These are phyloP conservation scores for Rhododendron williamsianum DNA, from an alignment of 148 eudicot species.

Conservation along the genomic window DNA sequence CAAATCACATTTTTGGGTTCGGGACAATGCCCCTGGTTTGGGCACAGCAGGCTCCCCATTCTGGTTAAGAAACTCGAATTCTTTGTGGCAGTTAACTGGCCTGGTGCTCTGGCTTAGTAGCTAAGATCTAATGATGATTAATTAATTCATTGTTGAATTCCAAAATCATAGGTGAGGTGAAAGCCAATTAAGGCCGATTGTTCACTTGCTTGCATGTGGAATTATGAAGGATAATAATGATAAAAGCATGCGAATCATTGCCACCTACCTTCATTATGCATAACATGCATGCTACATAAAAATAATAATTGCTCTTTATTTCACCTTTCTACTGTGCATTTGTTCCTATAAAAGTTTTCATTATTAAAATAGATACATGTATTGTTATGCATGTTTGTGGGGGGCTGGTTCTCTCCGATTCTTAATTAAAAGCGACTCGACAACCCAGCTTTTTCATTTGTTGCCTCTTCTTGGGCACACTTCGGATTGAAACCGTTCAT, in stretches of 20 bases:
- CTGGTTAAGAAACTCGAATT: not conserved
- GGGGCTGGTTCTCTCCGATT: not conserved
- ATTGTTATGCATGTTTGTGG: not conserved
- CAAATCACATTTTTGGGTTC: too few relatives aligned
- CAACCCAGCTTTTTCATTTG: not conserved
- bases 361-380: not conserved
- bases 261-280: not conserved
- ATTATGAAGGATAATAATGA: not conserved
- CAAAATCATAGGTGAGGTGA: not conserved
- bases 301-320: not conserved
- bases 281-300: not conserved
- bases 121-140: not conserved
- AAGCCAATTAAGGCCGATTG: not conserved
- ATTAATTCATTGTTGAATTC: not conserved
- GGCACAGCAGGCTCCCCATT: too few relatives aligned
- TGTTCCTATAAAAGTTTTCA: not conserved
- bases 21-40: too few relatives aligned
- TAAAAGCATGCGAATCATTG: not conserved
- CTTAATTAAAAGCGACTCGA: not conserved
- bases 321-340: not conserved
- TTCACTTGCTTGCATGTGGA: constrained; percentile 7
- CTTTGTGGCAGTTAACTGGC: not conserved
- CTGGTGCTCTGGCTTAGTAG: not conserved
- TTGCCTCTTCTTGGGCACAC: not conserved
- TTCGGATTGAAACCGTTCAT: not conserved